Percentiles rank a stretch among this genome's conserved stretches.
Conservation (phyloP, 2,329 filamentous ascomycete species). For the Penicillium sp. region DNA sequence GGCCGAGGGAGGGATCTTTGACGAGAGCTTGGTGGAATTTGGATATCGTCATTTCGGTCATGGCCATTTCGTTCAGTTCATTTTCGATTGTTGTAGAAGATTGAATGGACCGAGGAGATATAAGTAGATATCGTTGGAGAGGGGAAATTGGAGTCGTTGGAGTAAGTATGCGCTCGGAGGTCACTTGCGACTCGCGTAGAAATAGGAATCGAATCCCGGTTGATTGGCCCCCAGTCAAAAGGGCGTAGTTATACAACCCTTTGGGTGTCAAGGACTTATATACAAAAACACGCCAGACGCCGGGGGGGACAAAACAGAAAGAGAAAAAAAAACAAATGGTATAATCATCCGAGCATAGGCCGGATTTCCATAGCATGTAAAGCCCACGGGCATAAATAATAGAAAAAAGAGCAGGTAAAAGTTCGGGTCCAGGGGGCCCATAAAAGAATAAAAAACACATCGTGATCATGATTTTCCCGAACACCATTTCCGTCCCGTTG, state of each 20-base stretch:
- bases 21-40: slow-evolving; percentile 59
- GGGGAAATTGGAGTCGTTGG: neutral
- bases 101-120: no score
- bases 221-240: neutral
- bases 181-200: neutral
- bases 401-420: slow-evolving; percentile 25
- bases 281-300: slow-evolving; percentile 7
- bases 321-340: slow-evolving; percentile 11
- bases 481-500: slow-evolving; percentile 24
- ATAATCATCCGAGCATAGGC: slow-evolving; percentile 13
- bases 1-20: slow-evolving; percentile 56
- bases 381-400: slow-evolving; percentile 21
- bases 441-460: slow-evolving; percentile 19
- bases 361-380: slow-evolving; percentile 24
- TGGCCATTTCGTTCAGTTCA: neutral
- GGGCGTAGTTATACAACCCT: neutral
- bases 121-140: neutral
- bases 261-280: neutral
- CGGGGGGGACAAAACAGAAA: neutral
- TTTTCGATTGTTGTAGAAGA: no score
- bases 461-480: slow-evolving; percentile 28
- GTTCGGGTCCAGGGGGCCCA: slow-evolving; percentile 1
- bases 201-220: neutral
- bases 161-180: neutral
- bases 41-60: slow-evolving; percentile 59